A percentile compares a stretch with the other conserved stretches of the same genome.
phyloP scores from a whole-genome alignment of 2,329 filamentous ascomycete genomes.

The Epicoccum sorghinum region DNA sequence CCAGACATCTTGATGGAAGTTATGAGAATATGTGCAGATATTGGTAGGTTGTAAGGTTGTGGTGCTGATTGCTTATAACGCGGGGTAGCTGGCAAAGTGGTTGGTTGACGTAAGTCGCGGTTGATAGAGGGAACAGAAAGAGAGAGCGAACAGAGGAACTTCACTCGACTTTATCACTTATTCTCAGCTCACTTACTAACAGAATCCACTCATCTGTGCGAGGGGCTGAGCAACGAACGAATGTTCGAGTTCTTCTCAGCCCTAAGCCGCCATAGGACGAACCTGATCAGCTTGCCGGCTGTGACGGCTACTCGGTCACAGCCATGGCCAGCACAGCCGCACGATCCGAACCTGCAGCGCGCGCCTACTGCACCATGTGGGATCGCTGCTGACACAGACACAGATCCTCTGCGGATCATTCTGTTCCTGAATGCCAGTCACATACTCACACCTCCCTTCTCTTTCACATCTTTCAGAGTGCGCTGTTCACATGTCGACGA shows the following conservation, averaged over 20 bases:
- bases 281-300: conserved; percentile 20
- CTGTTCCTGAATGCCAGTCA: neutral
- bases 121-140: conserved; percentile 3
- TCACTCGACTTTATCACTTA: conserved; percentile 24
- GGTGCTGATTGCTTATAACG: neutral
- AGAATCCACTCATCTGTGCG: conserved; percentile 18
- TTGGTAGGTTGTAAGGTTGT: neutral
- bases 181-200: conserved; percentile 20
- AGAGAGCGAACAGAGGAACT: conserved; percentile 22
- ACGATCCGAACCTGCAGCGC: conserved; percentile 10
- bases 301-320: conserved; percentile 24
- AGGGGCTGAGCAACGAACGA: conserved; percentile 38
- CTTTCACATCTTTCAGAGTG: too few relatives aligned
- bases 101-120: conserved; percentile 15
- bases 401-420: neutral
- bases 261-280: conserved; percentile 29
- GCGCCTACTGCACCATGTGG: neutral
- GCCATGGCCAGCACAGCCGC: conserved; percentile 11
- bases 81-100: conserved; percentile 13
- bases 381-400: conserved; percentile 1
- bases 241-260: conserved; percentile 39
- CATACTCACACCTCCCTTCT: neutral
- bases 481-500: neutral
- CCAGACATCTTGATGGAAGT: conserved; percentile 54
- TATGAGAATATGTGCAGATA: neutral